phyloP scores from a whole-genome alignment of 345 rosid genomes.

The Eucalyptus pumila region DNA sequence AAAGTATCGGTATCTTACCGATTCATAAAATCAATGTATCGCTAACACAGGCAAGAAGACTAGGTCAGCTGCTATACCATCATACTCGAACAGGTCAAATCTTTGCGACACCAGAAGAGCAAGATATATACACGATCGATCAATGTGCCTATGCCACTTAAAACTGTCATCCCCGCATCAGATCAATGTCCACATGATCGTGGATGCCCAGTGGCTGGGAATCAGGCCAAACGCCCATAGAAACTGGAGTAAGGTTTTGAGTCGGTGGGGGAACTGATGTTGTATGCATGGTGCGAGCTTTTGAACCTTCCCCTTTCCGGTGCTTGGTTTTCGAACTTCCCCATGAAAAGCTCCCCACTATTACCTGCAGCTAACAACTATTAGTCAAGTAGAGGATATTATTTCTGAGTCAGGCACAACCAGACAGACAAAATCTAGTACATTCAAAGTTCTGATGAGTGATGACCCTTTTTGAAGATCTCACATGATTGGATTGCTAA shows the following conservation, averaged over 20 bases:
- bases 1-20: not conserved
- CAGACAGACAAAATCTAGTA: not conserved
- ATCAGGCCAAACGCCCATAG: conserved; percentile 65
- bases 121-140: conserved; percentile 18
- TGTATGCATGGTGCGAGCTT: not conserved
- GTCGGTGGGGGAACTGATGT: conserved; percentile 13
- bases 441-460: not conserved
- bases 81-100: not conserved
- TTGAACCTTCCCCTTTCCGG: conserved; percentile 51
- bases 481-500: not conserved
- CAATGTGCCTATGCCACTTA: not conserved
- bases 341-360: conserved; percentile 88
- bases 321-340: conserved; percentile 64
- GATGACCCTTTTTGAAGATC: not conserved
- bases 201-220: conserved; percentile 63
- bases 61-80: not conserved
- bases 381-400: not conserved
- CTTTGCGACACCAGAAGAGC: not conserved
- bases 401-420: not conserved
- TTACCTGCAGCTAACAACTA: conserved; percentile 31
- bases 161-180: conserved; percentile 67
- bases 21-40: not conserved
- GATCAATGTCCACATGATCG: conserved; percentile 73
- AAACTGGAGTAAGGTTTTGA: conserved; percentile 56
- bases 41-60: not conserved